Evolutionary conservation across 2,329 filamentous ascomycete species (phyloP).

Genomic region (Fusarium fracticaudum): DNA sequence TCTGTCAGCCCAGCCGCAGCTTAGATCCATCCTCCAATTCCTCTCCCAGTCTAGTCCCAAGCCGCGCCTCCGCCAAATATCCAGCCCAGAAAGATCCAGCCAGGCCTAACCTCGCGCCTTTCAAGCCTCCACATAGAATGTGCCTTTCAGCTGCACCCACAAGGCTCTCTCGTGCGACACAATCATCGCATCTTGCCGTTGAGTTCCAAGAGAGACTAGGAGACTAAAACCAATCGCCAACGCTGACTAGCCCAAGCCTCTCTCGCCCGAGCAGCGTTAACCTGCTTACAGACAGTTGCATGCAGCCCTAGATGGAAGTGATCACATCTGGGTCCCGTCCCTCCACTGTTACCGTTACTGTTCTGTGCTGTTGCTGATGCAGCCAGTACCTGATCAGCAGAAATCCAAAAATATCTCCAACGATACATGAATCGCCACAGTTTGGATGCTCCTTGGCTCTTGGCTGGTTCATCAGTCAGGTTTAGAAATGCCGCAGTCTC

Average conservation of each 20-base stretch:
- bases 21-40: slow-evolving; percentile 22
- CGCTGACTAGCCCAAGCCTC: not conserved
- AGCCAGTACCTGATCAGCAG: slow-evolving; percentile 22
- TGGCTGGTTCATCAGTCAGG: not conserved
- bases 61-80: slow-evolving; percentile 36
- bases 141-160: slow-evolving; percentile 1
- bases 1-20: slow-evolving; percentile 36
- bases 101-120: slow-evolving; percentile 25
- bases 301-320: slow-evolving; percentile 1
- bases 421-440: slow-evolving; percentile 12
- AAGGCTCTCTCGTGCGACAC: slow-evolving; percentile 1
- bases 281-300: not conserved
- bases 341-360: not conserved
- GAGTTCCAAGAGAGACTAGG: not conserved
- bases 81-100: slow-evolving; percentile 32
- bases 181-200: not conserved
- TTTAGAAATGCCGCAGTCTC: slow-evolving; percentile 14
- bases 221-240: slow-evolving; percentile 1
- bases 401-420: slow-evolving; percentile 29
- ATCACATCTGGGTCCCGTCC: slow-evolving; percentile 9
- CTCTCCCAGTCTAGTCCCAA: slow-evolving; percentile 26
- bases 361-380: not conserved
- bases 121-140: slow-evolving; percentile 22
- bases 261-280: not conserved
- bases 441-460: not conserved